phyloP scores from a whole-genome alignment of 495 filamentous ascomycete species.

The Acidiella bohemica region DNA sequence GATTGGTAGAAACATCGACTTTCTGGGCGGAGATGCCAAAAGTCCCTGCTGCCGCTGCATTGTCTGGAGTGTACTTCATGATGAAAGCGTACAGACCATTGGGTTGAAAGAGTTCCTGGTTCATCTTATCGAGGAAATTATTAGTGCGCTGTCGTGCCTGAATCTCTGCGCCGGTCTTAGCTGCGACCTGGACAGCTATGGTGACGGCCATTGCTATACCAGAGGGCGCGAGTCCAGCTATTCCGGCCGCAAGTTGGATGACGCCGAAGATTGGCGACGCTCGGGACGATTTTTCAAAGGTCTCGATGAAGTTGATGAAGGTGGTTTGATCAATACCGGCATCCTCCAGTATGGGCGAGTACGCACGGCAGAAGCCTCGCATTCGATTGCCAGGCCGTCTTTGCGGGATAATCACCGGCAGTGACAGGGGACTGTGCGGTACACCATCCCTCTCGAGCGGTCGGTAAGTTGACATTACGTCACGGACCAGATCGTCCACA shows the following conservation, averaged over 20 bases:
- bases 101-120: constrained; percentile 44
- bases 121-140: constrained; percentile 42
- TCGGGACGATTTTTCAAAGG: constrained; percentile 32
- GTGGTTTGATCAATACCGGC: constrained; percentile 38
- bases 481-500: constrained; percentile 16
- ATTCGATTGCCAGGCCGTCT: constrained; percentile 32
- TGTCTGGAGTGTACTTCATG: constrained; percentile 44
- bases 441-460: no score
- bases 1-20: constrained; percentile 25
- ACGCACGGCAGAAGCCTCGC: constrained; percentile 37
- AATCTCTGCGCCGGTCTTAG: constrained; percentile 26
- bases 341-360: constrained; percentile 39
- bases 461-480: no score
- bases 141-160: constrained; percentile 34
- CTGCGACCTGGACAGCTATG: constrained; percentile 33
- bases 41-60: neutral
- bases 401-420: constrained; percentile 40
- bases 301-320: constrained; percentile 44
- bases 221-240: constrained; percentile 27
- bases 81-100: constrained; percentile 46
- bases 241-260: constrained; percentile 13
- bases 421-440: constrained; percentile 21
- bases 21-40: constrained; percentile 8
- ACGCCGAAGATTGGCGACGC: constrained; percentile 17
- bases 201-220: constrained; percentile 35